Base-by-base conservation (phyloP, 768 basidiomycete genomes). In the Rickenella mellea region DNA sequence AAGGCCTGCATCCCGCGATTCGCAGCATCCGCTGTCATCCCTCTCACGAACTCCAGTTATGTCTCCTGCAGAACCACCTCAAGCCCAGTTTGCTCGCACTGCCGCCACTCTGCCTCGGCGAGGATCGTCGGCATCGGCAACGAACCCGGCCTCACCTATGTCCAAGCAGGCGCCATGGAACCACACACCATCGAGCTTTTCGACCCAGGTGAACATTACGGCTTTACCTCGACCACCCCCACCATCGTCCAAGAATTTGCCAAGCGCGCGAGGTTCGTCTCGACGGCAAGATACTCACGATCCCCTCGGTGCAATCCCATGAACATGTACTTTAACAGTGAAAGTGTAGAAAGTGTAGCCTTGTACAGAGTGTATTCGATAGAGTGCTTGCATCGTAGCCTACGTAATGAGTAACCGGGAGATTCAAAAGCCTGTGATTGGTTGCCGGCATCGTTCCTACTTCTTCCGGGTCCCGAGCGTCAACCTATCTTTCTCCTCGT, bases 161-260 rank as follows among this genome's bases (percentile, higher is more conserved):
- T n/a, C n/a, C n/a, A n/a, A n/a, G n/a, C n/a, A n/a, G 15, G 73
- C 73, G 21, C 76, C 78, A 12, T 78, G 76, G 76, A 73, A 74
- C 45, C 63, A 75, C 51, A 76, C 76, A 15, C 66, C 57, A 38
- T 77, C 77, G 6, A 63, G 57, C 43, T 78, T 79, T 55, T 50
- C 60, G n/a, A n/a, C n/a, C n/a, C 24, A 42, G 19, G 41, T 49
- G 52, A 41, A 42, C 51, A 40, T 51, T 70, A n/a, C 42, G 29
- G 25, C 42, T 17, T 26, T 27, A 19, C 36, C 42, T 17, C 22
- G 42, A 19, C 42, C 40, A 19, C 24, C 33, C 6, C 30, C 42
- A 25, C 25, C 27, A 25, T 29, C 45, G 12, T 20, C 48, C n/a
- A 38, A 26, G 5, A 41, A n/a, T n/a, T n/a, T 37, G 29, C 43